Base-by-base conservation (phyloP, 2,329 filamentous ascomycete species). In the Sporothrix globosa region DNA sequence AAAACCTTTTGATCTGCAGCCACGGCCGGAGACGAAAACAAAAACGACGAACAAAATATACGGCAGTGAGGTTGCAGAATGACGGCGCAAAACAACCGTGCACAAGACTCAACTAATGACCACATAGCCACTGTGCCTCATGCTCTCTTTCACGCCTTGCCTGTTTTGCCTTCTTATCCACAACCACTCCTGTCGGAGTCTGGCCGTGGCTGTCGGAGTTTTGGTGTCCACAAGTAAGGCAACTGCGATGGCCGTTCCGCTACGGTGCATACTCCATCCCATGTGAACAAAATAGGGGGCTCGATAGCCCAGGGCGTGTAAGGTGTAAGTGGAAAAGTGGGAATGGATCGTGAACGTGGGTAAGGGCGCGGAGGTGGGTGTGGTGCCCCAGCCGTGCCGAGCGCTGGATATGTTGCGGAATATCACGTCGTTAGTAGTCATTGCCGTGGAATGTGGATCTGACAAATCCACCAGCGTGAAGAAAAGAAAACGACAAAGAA, bases 401-500 rank as follows among this genome's bases (percentile, higher is more conserved):
- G 3, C 30, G 5, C 30, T 30, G 30, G 3, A 3, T 30, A 30
- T 30, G 30, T n/a, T 5, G 5, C 34, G 34, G 34, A 34, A 9
- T 34, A 34, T 7, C 7, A 9, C 34, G 34, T 34, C 34, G 5
- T 9, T 9, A 6, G 21, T 27, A 58, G 54, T 39, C 54, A 27
- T 19, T 56, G 30, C 30, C 54, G 17, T 14, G 58, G 58, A 63
- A 39, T 63, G 61, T 65, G 61, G 61, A 65, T 21, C 44, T 65
- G 44, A 50, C 61, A 65, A 65, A 50, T 48, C 61, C 61, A 34
- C 44, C 3, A 11, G 7, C n/a, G 7, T n/a, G 19, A 41, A n/a
- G 27, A 39, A 13, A 17, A 44, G 13, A 44, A 14, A 44, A 17
- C 41, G 41, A 17, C 34, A 56, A 30, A 17, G 7, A 19, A 13